Evolutionary conservation across 306 rosid genomes (phyloP).

Genomic region (Pyrus communis): DNA sequence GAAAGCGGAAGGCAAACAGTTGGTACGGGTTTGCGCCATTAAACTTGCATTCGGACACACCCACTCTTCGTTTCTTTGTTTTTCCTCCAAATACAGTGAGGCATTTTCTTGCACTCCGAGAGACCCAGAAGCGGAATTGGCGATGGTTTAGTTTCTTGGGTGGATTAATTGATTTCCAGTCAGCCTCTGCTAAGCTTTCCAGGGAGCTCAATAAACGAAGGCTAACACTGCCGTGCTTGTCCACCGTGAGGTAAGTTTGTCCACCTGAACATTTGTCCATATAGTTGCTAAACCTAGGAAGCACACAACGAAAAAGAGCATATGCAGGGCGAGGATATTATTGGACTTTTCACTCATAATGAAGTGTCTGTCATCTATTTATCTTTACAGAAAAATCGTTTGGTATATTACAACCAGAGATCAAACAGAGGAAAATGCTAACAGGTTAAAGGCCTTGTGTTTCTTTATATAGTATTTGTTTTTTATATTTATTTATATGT

Average conservation of each 20-base stretch:
- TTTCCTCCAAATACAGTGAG: constrained; percentile 27
- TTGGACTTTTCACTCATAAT: background rate
- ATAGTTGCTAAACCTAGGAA: constrained; percentile 33
- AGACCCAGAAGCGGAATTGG: constrained; percentile 23
- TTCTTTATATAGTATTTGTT: background rate
- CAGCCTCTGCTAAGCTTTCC: constrained; percentile 25
- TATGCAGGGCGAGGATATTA: background rate
- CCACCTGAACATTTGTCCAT: constrained; percentile 33
- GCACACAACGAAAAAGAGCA: background rate
- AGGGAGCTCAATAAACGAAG: constrained; percentile 17
- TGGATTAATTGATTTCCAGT: constrained; percentile 31
- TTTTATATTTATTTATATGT: background rate
- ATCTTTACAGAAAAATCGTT: background rate
- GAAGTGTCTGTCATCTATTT: background rate
- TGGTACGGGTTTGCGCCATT: constrained; percentile 25
- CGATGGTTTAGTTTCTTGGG: constrained; percentile 15
- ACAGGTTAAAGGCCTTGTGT: background rate
- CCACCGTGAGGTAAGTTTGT: constrained; percentile 27
- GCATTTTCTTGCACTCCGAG: constrained; percentile 31
- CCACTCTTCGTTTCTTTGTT: constrained; percentile 10
- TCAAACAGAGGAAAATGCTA: background rate
- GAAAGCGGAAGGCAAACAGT: constrained; percentile 38
- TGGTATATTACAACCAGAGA: background rate
- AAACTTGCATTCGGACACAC: constrained; percentile 30
- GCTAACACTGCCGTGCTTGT: constrained; percentile 25